phyloP scores from a whole-genome alignment of 208 protist genomes.

The Borovskyia barvae region DNA sequence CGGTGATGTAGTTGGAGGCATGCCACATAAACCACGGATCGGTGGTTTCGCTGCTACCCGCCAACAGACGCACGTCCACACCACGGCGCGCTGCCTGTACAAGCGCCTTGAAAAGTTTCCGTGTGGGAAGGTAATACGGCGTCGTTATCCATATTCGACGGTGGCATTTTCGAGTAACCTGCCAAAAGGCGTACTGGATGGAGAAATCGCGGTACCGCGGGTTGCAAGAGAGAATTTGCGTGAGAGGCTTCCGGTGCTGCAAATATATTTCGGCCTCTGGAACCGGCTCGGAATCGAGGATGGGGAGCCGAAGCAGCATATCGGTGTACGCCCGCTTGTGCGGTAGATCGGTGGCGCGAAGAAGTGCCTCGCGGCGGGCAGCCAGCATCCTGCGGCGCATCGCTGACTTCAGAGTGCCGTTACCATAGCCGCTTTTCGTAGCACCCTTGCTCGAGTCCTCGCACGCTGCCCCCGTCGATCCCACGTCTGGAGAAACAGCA shows the following conservation, averaged over 20 bases:
- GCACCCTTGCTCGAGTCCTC: too few relatives aligned
- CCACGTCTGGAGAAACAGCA: too few relatives aligned
- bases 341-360: slow-evolving; percentile 32
- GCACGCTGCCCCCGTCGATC: too few relatives aligned
- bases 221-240: slow-evolving; percentile 86
- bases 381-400: slow-evolving; percentile 57
- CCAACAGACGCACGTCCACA: slow-evolving; percentile 89
- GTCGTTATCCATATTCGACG: slow-evolving; percentile 89
- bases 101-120: slow-evolving; percentile 75
- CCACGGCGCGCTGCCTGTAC: slow-evolving; percentile 74
- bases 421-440: background rate
- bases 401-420: slow-evolving; percentile 9
- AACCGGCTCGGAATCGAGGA: slow-evolving; percentile 68
- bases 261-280: slow-evolving; percentile 68
- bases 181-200: slow-evolving; percentile 89
- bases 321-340: slow-evolving; percentile 59
- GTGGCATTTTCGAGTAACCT: slow-evolving; percentile 78
- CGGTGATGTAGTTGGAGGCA: slow-evolving; percentile 85
- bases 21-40: slow-evolving; percentile 94
- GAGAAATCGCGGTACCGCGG: slow-evolving; percentile 81
- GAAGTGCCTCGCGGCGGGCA: slow-evolving; percentile 33
- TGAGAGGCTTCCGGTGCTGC: slow-evolving; percentile 33
- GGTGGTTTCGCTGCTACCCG: slow-evolving; percentile 78
- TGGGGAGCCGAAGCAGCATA: slow-evolving; percentile 30
- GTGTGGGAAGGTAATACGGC: slow-evolving; percentile 89